Evolutionary conservation across 306 rosid genomes (phyloP).

Genomic region (Pyrus pyrifolia): DNA sequence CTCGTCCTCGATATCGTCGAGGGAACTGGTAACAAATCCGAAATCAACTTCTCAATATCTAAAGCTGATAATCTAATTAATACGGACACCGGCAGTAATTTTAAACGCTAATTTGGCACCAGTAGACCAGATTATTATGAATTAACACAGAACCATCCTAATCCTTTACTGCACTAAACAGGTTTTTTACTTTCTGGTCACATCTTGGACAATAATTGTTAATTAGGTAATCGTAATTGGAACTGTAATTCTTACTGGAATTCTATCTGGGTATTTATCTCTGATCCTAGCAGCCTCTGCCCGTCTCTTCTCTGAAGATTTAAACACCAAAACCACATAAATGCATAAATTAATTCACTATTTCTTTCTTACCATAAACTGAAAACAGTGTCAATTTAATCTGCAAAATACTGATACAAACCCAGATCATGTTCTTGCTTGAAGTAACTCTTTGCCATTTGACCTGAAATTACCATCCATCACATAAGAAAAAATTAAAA

Average conservation of each 20-base stretch:
- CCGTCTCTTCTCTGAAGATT: constrained; percentile 68
- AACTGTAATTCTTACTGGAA: constrained; percentile 56
- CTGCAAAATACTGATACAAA: constrained; percentile 12
- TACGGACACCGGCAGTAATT: too few relatives aligned
- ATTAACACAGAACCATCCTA: not conserved
- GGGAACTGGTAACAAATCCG: not conserved
- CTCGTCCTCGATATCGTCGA: not conserved
- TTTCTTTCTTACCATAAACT: not conserved
- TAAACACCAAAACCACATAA: not conserved
- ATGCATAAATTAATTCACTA: not conserved
- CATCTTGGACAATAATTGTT: not conserved
- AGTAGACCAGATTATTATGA: not conserved
- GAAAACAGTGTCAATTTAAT: not conserved
- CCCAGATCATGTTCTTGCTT: constrained; percentile 98
- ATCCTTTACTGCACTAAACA: not conserved
- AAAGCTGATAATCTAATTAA: not conserved
- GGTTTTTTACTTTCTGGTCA: not conserved
- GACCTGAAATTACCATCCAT: constrained; percentile 42
- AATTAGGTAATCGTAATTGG: not conserved
- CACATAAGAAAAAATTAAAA: not conserved
- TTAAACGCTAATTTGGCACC: too few relatives aligned
- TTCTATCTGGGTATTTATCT: constrained; percentile 88
- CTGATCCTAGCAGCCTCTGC: constrained; percentile 90
- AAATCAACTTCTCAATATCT: not conserved
- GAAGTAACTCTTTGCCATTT: constrained; percentile 91